These are phyloP conservation scores for Tolypocladium guangdongense DNA, from an alignment of 2,329 filamentous ascomycete species.

Conservation along the genomic window DNA sequence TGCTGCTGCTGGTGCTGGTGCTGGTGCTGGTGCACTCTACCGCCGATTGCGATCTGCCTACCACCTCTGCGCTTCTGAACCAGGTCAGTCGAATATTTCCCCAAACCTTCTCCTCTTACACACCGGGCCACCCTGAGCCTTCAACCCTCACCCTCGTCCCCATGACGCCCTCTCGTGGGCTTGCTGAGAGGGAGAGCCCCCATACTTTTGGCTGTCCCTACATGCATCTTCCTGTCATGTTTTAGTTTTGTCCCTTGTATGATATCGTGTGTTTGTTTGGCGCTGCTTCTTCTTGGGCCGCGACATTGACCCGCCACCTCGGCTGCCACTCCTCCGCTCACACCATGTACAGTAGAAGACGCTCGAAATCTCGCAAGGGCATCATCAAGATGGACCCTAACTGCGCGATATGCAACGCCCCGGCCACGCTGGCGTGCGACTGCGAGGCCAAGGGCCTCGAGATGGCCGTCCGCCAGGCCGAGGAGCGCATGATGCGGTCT, in stretches of 20 bases:
- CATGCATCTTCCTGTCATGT: background rate
- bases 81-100: conserved; percentile 17
- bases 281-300: background rate
- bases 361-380: conserved; percentile 32
- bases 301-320: background rate
- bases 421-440: conserved; percentile 47
- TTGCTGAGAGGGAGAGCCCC: conserved; percentile 13
- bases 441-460: conserved; percentile 58
- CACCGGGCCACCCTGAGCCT: conserved; percentile 6
- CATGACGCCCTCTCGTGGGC: conserved; percentile 18
- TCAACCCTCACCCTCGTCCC: conserved; percentile 10
- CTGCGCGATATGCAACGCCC: conserved; percentile 55
- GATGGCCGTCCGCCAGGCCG: conserved; percentile 50
- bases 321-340: conserved; percentile 7
- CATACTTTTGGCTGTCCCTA: background rate
- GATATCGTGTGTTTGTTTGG: conserved; percentile 1
- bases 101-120: conserved; percentile 7
- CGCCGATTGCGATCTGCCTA: conserved; percentile 2
- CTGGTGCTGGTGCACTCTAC: conserved; percentile 5
- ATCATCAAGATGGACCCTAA: conserved; percentile 57
- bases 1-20: conserved; percentile 6
- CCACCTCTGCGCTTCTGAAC: conserved; percentile 11
- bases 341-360: conserved; percentile 41
- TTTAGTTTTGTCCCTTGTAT: background rate
- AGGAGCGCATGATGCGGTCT: conserved; percentile 50